phyloP scores from a whole-genome alignment of 2,329 filamentous ascomycete species.

The Simplicillium sp. region DNA sequence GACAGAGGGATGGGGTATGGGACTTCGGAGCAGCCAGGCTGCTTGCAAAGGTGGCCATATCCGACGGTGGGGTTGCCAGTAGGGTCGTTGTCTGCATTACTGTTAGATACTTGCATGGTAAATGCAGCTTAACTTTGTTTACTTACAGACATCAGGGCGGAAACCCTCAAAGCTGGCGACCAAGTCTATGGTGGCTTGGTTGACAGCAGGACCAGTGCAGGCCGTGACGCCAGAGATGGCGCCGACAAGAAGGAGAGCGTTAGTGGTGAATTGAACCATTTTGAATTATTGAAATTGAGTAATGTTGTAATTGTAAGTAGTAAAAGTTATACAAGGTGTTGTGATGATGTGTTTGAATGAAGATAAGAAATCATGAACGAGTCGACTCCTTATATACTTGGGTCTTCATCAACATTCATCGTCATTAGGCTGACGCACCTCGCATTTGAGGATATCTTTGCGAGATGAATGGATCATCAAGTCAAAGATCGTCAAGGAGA shows the following conservation, averaged over 20 bases:
- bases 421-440: too few relatives aligned
- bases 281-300: too few relatives aligned
- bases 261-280: too few relatives aligned
- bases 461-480: too few relatives aligned
- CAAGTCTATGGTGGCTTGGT: slow-evolving; percentile 4
- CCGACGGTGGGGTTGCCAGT: slow-evolving; percentile 37
- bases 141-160: slow-evolving; percentile 4
- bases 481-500: too few relatives aligned
- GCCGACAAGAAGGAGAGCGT: not conserved
- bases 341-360: too few relatives aligned
- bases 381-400: too few relatives aligned
- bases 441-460: too few relatives aligned
- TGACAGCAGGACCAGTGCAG: slow-evolving; percentile 9
- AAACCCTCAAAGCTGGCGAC: slow-evolving; percentile 6
- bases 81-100: slow-evolving; percentile 23
- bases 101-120: not conserved
- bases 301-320: too few relatives aligned
- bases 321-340: too few relatives aligned
- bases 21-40: slow-evolving; percentile 31
- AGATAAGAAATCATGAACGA: too few relatives aligned
- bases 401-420: too few relatives aligned
- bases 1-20: slow-evolving; percentile 34
- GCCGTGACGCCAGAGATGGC: slow-evolving; percentile 2
- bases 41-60: slow-evolving; percentile 39
- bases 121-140: not conserved